Conservation (phyloP, 805 yeast species). For the Lachancea meyersii region DNA sequence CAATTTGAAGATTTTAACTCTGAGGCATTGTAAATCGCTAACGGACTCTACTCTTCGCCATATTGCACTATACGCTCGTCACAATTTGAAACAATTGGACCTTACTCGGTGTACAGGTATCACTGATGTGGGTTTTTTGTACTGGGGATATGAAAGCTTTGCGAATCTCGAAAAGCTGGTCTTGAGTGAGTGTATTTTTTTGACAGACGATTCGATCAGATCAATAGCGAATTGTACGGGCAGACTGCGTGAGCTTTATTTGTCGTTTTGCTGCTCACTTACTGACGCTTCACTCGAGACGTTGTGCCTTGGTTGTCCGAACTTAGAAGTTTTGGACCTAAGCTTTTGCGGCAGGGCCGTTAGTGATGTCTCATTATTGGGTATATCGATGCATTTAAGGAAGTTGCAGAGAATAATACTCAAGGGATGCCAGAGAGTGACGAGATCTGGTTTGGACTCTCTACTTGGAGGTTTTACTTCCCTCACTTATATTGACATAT, state of each 20-base stretch:
- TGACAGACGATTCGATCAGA: conserved; percentile 59
- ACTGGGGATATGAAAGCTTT: conserved; percentile 55
- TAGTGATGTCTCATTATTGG: conserved; percentile 59
- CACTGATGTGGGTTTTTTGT: conserved; percentile 65
- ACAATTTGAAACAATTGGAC: conserved; percentile 49
- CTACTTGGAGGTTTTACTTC: conserved; percentile 50
- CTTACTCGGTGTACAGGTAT: conserved; percentile 72
- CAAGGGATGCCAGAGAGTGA: conserved; percentile 70
- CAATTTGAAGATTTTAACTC: conserved; percentile 44
- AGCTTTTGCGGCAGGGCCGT: conserved; percentile 79
- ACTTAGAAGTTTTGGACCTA: conserved; percentile 46
- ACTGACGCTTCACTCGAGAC: conserved; percentile 65
- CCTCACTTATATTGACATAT: conserved; percentile 49
- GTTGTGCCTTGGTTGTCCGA: conserved; percentile 58
- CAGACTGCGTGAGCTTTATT: conserved; percentile 48
- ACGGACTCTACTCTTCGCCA: conserved; percentile 64
- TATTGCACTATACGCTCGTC: conserved; percentile 52
- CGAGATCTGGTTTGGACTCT: conserved; percentile 70
- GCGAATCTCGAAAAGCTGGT: conserved; percentile 47
- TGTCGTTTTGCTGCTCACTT: conserved; percentile 70
- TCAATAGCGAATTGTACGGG: conserved; percentile 58
- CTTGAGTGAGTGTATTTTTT: conserved; percentile 66
- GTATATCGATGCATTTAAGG: conserved; percentile 50
- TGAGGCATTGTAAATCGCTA: conserved; percentile 72
- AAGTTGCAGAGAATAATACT: conserved; percentile 44